Evolutionary conservation across 352 stramenopile species (phyloP).

Genomic region (Phytophthora lateralis): DNA sequence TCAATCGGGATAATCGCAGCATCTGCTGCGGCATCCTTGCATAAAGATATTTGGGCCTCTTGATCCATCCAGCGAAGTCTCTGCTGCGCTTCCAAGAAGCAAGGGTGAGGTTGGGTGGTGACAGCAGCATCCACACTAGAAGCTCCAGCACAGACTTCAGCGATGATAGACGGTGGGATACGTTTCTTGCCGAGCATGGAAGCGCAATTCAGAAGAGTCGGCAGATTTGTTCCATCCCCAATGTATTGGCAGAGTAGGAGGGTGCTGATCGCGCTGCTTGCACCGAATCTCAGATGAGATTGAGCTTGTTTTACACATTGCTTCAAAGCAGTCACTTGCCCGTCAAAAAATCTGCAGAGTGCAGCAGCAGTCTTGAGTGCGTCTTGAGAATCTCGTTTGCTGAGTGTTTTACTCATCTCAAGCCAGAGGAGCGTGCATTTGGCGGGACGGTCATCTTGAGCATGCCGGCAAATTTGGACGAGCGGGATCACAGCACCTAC

Average conservation of each 20-base stretch:
- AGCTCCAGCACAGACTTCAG: conserved; percentile 38
- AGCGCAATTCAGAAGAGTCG: conserved; percentile 29
- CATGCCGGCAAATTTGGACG: conserved; percentile 41
- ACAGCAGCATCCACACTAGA: background rate
- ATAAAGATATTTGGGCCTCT: conserved; percentile 37
- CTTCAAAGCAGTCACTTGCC: conserved; percentile 27
- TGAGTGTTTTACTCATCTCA: conserved; percentile 31
- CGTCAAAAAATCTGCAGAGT: conserved; percentile 27
- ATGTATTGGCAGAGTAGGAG: conserved; percentile 39
- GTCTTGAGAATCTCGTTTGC: conserved; percentile 24
- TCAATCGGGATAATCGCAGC: conserved; percentile 31
- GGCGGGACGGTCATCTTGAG: conserved; percentile 33
- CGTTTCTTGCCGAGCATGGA: conserved; percentile 26
- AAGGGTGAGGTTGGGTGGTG: conserved; percentile 38
- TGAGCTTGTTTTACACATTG: conserved; percentile 35
- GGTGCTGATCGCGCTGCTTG: conserved; percentile 11
- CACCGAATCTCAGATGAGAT: conserved; percentile 20
- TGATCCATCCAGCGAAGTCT: conserved; percentile 59
- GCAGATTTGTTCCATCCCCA: conserved; percentile 15
- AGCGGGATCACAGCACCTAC: conserved; percentile 21
- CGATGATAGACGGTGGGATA: conserved; percentile 25
- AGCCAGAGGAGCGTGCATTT: conserved; percentile 46
- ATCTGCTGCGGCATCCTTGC: conserved; percentile 21
- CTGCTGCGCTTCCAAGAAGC: conserved; percentile 47
- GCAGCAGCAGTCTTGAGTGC: conserved; percentile 5